A percentile compares a stretch with the other conserved stretches of the same genome.
Evolutionary conservation across 2,329 filamentous ascomycete species (phyloP).

Genomic region (Podosphaera xanthii): DNA sequence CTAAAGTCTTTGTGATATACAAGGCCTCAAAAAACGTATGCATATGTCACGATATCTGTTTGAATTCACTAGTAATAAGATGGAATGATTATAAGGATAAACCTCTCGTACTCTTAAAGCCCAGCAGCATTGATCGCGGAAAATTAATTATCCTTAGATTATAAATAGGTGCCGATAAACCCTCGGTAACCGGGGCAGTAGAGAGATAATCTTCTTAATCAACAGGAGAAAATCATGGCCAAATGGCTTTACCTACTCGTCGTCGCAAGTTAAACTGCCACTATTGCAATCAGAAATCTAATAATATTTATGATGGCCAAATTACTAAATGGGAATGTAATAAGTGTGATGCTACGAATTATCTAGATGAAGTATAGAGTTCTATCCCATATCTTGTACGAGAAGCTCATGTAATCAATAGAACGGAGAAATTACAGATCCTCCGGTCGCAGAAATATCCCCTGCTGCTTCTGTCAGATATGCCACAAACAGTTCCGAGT

Average conservation of each 20-base stretch:
- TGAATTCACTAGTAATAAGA: no score
- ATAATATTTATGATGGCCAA: slow-evolving; percentile 30
- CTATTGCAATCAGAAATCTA: slow-evolving; percentile 55
- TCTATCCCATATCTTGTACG: neutral
- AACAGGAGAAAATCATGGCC: slow-evolving; percentile 7
- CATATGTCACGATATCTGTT: no score
- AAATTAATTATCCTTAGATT: no score
- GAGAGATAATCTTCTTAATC: no score
- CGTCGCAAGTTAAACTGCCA: slow-evolving; percentile 40
- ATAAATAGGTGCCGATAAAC: no score
- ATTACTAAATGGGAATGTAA: slow-evolving; percentile 49
- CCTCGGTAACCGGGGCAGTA: no score
- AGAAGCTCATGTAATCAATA: slow-evolving; percentile 17
- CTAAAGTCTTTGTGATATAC: no score
- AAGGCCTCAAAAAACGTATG: no score
- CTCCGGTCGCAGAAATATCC: slow-evolving; percentile 39
- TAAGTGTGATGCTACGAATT: slow-evolving; percentile 69
- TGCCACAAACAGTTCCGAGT: slow-evolving; percentile 18
- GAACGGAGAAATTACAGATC: slow-evolving; percentile 78
- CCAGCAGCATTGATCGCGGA: no score
- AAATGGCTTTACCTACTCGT: slow-evolving; percentile 8
- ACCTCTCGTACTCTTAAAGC: no score
- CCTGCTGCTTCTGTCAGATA: slow-evolving; percentile 25
- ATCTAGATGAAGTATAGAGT: slow-evolving; percentile 53
- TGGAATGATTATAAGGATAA: no score